Conservation (phyloP, 2,329 filamentous ascomycete genomes). For the Cercospora sp. region DNA sequence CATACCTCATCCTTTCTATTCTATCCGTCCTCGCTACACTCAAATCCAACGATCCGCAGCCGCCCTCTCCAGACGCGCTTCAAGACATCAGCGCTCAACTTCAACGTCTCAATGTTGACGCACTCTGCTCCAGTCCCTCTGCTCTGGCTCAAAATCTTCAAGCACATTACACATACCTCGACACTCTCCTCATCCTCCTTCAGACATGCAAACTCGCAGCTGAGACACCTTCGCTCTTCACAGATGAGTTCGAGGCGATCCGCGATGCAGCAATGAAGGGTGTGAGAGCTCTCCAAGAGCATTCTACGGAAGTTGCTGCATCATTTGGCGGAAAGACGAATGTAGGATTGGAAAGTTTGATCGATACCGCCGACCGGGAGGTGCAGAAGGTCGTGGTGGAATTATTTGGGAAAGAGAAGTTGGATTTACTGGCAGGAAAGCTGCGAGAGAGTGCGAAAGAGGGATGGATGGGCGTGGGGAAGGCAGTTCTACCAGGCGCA, state of each 20-base stretch:
- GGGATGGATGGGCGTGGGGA: conserved; percentile 36
- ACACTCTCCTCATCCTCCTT: conserved; percentile 30
- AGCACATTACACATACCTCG: conserved; percentile 31
- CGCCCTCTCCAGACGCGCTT: conserved; percentile 15
- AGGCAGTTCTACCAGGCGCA: conserved; percentile 15
- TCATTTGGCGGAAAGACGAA: conserved; percentile 14
- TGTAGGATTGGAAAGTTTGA: conserved; percentile 34
- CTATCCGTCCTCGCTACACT: conserved; percentile 20
- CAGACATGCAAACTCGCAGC: conserved; percentile 25
- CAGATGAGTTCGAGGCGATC: conserved; percentile 18
- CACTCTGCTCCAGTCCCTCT: conserved; percentile 15
- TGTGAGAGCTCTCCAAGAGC: conserved; percentile 28
- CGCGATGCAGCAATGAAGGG: conserved; percentile 24
- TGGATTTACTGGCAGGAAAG: neutral
- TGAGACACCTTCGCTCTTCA: conserved; percentile 3
- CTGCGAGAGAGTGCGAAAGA: conserved; percentile 29
- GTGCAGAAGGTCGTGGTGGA: conserved; percentile 14
- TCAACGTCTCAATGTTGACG: conserved; percentile 19
- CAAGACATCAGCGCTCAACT: conserved; percentile 20
- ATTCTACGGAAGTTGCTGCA: conserved; percentile 28
- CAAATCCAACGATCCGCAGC: conserved; percentile 1
- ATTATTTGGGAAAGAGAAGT: conserved; percentile 19
- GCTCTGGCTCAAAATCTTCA: conserved; percentile 23
- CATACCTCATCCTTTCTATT: conserved; percentile 23
- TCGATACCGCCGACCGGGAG: conserved; percentile 20